A percentile compares a stretch with the other conserved stretches of the same genome.
phyloP scores from a whole-genome alignment of 202 grass and related monocot genomes.

The Saccharum hybrid region DNA sequence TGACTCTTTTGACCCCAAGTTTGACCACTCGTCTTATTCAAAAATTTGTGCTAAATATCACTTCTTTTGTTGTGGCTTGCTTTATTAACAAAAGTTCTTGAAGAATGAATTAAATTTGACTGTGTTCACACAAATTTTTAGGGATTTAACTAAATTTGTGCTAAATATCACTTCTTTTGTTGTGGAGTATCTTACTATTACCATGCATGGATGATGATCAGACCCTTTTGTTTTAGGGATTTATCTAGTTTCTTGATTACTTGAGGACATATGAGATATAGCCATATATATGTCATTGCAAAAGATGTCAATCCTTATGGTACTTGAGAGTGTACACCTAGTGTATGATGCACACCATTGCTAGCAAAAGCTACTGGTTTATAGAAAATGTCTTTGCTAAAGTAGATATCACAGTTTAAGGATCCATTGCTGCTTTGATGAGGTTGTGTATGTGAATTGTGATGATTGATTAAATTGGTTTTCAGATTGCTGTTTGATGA shows the following conservation, averaged over 20 bases:
- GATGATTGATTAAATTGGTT: neutral
- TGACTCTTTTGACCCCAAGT: no score
- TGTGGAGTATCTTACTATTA: neutral
- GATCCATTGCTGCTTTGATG: neutral
- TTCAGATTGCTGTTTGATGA: neutral
- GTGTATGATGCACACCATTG: neutral
- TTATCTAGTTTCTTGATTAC: conserved; percentile 6
- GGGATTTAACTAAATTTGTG: no score
- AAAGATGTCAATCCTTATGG: neutral
- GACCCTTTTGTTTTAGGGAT: conserved; percentile 10
- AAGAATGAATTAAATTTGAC: no score
- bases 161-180: no score
- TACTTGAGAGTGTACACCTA: neutral
- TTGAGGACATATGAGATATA: neutral
- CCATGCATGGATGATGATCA: neutral
- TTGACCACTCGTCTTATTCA: no score
- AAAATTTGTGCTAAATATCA: no score
- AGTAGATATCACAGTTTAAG: neutral
- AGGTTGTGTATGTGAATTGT: neutral
- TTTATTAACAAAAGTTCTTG: no score
- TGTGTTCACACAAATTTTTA: no score
- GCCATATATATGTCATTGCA: neutral
- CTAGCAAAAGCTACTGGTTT: neutral
- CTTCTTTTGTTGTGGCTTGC: no score
- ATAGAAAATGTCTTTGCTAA: neutral